Base-by-base conservation (phyloP, 495 filamentous ascomycete genomes). In the Melanomma pulvis-pyrius region DNA sequence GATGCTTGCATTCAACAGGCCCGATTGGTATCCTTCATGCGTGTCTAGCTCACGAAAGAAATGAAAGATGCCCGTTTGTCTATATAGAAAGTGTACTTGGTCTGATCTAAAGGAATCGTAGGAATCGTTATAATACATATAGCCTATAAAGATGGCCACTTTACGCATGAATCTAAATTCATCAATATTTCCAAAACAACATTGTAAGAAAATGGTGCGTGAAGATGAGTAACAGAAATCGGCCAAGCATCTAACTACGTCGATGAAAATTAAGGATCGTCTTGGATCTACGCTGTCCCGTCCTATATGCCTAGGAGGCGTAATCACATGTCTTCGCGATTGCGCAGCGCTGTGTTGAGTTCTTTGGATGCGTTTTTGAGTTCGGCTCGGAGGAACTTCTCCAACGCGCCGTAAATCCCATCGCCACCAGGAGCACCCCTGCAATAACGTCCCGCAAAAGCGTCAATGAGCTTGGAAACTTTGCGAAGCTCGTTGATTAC, bases 401-500 rank as follows among this genome's bases (percentile, higher is more conserved):
- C 61, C 39, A 65, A 34, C 4, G 61, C 61, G n/a, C 61, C 52
- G 41, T 65, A 58, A 41, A 65, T 65, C n/a, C 61, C 61, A 17
- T 65, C 61, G 13, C 61, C 51, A 21, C 61, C 28, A 24, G 51
- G 51, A 11, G 17, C 34, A 28, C 52, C 52, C 39, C 61, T 44
- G 53, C 61, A 65, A 29, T 65, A 65, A 17, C 61, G 61, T 21
- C 61, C 61, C n/a, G 55, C 53, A 49, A 67, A 67, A 5, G 63
- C 55, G 30, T 73, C 64, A 19, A 73, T 55, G 13, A 69, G 61
- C 52, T 71, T 71, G 9, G 59, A 61, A 25, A 73, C 69, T 60
- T 68, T 71, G n/a, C 68, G 54, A 48, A 73, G 54, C 13, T 70
- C 63, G 49, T 61, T 73, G 36, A 73, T 61, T 15, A 73, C 71